Evolutionary conservation across 192 early-diverging fungal genomes (phyloP).

Genomic region (Podochytrium sp.): DNA sequence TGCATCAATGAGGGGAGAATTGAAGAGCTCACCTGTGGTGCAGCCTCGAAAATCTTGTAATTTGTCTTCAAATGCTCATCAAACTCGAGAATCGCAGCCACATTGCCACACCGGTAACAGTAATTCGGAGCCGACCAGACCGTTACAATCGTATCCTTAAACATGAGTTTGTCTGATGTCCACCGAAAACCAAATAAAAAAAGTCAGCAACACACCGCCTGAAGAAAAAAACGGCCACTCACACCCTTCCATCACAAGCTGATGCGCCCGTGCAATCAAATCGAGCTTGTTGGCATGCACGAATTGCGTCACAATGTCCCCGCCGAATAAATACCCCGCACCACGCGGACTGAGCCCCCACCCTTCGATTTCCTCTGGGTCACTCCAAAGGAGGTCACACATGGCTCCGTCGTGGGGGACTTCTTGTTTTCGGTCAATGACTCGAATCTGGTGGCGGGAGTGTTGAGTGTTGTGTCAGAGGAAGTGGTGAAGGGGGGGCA

Average conservation of each 20-base stretch:
- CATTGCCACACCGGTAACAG: conserved; percentile 97
- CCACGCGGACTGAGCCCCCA: conserved; percentile 97
- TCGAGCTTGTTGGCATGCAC: conserved; percentile 63
- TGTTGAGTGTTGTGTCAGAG: no score
- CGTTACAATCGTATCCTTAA: conserved; percentile 93
- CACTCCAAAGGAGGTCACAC: conserved; percentile 98
- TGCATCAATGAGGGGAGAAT: neutral
- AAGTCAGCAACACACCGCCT: neutral
- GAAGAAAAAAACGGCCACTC: neutral
- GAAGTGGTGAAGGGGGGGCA: no score
- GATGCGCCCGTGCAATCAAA: conserved; percentile 79
- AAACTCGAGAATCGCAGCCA: conserved; percentile 94
- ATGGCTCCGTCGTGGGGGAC: conserved; percentile 98
- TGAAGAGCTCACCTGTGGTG: conserved; percentile 81
- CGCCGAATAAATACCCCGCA: conserved; percentile 97
- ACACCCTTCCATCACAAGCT: conserved; percentile 95
- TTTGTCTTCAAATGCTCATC: conserved; percentile 86
- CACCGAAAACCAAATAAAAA: neutral
- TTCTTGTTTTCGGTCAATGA: conserved; percentile 75
- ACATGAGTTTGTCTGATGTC: conserved; percentile 81
- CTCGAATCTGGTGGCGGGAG: conserved; percentile 50
- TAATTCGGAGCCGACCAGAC: conserved; percentile 99
- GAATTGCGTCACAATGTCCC: conserved; percentile 75
- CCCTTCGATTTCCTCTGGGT: conserved; percentile 84
- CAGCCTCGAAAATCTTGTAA: conserved; percentile 94